These are phyloP conservation scores for Sesbania bispinosa DNA, from an alignment of 306 rosid species.

Conservation along the genomic window DNA sequence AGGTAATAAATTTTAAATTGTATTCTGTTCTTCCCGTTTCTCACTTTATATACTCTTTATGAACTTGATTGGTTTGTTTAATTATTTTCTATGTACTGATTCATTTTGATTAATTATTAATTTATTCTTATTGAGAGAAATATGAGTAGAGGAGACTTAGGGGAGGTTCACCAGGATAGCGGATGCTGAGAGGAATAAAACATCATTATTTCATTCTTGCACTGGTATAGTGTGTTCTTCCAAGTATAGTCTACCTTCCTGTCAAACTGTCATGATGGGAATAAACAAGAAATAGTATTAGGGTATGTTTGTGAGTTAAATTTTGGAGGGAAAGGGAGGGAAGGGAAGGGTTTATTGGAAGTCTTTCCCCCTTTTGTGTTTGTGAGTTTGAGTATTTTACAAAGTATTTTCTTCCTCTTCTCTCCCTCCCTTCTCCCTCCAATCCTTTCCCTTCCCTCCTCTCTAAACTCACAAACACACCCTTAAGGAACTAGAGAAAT, in stretches of 20 bases:
- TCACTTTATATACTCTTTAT: neutral
- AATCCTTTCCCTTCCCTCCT: no score
- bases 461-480: no score
- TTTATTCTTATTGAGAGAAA: neutral
- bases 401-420: no score
- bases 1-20: constrained; percentile 47
- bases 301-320: no score
- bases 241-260: neutral
- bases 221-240: neutral
- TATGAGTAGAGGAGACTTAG: neutral
- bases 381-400: no score
- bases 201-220: constrained; percentile 1
- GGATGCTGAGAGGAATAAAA: neutral
- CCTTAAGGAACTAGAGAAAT: neutral
- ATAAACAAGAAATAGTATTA: neutral
- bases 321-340: no score
- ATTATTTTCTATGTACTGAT: neutral
- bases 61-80: neutral
- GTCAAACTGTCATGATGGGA: no score
- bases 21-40: neutral
- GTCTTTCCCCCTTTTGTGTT: no score
- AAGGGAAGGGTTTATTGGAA: no score
- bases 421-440: no score
- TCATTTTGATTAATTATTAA: neutral
- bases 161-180: neutral